Evolutionary conservation across 306 rosid genomes (phyloP).

Genomic region (Cicer judaicum): DNA sequence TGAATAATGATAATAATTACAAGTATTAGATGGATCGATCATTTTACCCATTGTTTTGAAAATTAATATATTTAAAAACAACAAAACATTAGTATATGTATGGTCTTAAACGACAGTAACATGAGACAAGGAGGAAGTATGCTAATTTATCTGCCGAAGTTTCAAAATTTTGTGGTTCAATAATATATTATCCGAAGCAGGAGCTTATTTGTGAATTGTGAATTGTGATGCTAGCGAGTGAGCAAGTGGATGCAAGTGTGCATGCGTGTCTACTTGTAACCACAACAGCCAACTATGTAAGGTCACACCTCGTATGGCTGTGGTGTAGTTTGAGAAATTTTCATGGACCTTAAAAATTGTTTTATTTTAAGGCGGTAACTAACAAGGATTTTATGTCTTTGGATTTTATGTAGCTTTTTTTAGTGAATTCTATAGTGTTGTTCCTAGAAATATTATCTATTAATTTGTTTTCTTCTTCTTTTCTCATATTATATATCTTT

Average conservation of each 20-base stretch:
- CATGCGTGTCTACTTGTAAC: not conserved
- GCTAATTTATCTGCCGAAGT: constrained; percentile 8
- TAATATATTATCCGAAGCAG: not conserved
- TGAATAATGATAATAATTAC: too few species aligned
- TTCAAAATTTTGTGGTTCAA: not conserved
- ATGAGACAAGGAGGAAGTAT: not conserved
- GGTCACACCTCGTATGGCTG: constrained; percentile 33
- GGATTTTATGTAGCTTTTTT: not conserved
- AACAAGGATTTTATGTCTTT: constrained; percentile 17
- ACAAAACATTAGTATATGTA: not conserved
- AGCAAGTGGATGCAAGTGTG: not conserved
- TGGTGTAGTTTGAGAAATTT: constrained; percentile 18
- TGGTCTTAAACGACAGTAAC: not conserved
- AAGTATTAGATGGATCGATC: too few species aligned
- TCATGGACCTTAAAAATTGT: constrained; percentile 32
- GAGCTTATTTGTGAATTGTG: not conserved
- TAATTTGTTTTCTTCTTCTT: not conserved
- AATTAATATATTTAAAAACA: too few species aligned
- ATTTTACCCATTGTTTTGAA: too few species aligned
- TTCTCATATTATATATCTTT: not conserved
- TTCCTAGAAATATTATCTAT: constrained; percentile 5
- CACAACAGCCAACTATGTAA: constrained; percentile 2
- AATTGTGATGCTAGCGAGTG: not conserved
- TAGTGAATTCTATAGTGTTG: not conserved
- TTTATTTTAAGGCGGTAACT: constrained; percentile 4